Base-by-base conservation (phyloP, 257 asterid genomes). In the Leptodermis oblonga region DNA sequence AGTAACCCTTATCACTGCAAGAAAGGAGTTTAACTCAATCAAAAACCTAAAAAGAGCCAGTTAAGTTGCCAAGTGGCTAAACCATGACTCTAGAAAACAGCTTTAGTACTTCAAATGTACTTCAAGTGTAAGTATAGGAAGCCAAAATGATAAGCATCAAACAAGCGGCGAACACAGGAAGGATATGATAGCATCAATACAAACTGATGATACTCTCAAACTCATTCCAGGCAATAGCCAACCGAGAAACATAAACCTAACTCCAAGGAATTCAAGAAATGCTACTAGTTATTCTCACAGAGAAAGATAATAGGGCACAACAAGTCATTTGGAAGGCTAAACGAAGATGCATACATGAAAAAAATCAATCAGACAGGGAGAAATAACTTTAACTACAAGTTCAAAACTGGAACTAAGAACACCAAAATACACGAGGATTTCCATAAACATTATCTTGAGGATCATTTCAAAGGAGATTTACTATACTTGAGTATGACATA, bases 1-100 rank as follows among this genome's bases (percentile, higher is more conserved):
- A 93, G 76, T 86, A 93, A 70, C 89, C 99, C 85, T 90, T 88
- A 67, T 93, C 91, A 68, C 99, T 93, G 65, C 63, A 69, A 71
- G 73, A 73, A 37, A 9, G 6, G 22, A 33, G 10, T 31, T 65
- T 3, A 17, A 20, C 56, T 51, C 20, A 37, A 26, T 34, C 4
- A 15, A 49, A 17, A 26, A 23, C 15, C 28, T n/a, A 36, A 25
- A 30, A 65, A 70, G 48, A 41, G 43, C 28, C 2, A 33, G 22
- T 14, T 41, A 12, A 39, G 26, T 60, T 45, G 42, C 28, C 18
- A 30, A 45, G 37, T 69, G 30, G 46, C 39, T 64, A 7, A 4
- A 72, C 65, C 33, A 36, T 4, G 39, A 23, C 36, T 12, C 48
- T 43, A 31, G 5, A 48, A 20, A n/a, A n/a, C 1, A 34, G 28